These are phyloP conservation scores for Anthostomella pinea DNA, from an alignment of 2,329 filamentous ascomycete species.

Conservation along the genomic window DNA sequence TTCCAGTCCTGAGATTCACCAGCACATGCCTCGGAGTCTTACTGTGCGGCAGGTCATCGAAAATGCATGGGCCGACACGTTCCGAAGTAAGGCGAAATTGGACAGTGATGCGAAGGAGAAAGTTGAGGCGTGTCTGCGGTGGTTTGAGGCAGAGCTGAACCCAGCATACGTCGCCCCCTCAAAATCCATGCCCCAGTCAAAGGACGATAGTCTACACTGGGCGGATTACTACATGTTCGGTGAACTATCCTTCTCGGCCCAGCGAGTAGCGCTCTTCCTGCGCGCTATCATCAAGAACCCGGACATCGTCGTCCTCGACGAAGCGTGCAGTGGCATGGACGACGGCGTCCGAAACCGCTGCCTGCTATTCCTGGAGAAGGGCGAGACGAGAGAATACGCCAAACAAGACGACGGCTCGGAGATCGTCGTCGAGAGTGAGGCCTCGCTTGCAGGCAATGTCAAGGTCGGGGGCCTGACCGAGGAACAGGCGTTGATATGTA, in stretches of 20 bases:
- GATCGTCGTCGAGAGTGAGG: slow-evolving; percentile 45
- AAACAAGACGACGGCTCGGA: slow-evolving; percentile 31
- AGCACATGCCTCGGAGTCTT: slow-evolving; percentile 80
- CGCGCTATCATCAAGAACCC: slow-evolving; percentile 77
- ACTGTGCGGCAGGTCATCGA: slow-evolving; percentile 73
- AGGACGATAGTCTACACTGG: slow-evolving; percentile 50
- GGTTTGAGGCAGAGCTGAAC: slow-evolving; percentile 78
- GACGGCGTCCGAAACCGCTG: slow-evolving; percentile 82
- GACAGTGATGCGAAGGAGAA: slow-evolving; percentile 52
- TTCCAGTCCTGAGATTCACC: slow-evolving; percentile 89
- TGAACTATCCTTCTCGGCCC: slow-evolving; percentile 73
- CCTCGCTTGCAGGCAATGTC: slow-evolving; percentile 42
- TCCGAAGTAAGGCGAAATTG: slow-evolving; percentile 67
- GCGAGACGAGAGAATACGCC: slow-evolving; percentile 49
- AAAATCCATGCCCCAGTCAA: slow-evolving; percentile 6
- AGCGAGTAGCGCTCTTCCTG: slow-evolving; percentile 82
- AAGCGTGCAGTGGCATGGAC: slow-evolving; percentile 85
- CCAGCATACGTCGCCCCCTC: slow-evolving; percentile 40
- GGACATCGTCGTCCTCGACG: slow-evolving; percentile 80
- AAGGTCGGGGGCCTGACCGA: slow-evolving; percentile 61
- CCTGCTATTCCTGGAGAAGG: slow-evolving; percentile 70
- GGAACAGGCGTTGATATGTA: slow-evolving; percentile 81
- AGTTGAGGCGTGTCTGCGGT: slow-evolving; percentile 67
- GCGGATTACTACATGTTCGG: slow-evolving; percentile 68
- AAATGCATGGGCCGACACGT: slow-evolving; percentile 88